phyloP scores from a whole-genome alignment of 1,284 basidiomycete genomes.

The Kwoniella shivajii region DNA sequence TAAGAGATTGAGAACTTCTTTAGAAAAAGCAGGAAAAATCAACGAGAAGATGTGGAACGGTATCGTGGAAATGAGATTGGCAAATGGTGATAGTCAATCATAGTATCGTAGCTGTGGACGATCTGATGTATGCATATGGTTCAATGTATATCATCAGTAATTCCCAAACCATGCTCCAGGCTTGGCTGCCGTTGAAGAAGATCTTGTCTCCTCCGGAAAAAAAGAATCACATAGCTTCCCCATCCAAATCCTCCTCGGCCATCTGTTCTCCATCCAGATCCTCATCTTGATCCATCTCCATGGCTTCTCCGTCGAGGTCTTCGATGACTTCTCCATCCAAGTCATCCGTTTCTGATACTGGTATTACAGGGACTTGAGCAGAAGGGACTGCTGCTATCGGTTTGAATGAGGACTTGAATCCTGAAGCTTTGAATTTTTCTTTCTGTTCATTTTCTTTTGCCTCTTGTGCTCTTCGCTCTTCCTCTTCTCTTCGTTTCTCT shows the following conservation, averaged over 20 bases:
- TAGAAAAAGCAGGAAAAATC: slow-evolving; percentile 76
- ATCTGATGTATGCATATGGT: neutral
- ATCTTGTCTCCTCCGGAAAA: too few species aligned
- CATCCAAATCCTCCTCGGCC: slow-evolving; percentile 45
- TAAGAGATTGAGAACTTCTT: slow-evolving; percentile 63
- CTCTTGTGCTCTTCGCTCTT: slow-evolving; percentile 3
- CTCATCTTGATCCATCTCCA: slow-evolving; percentile 34
- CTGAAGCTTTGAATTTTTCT: slow-evolving; percentile 71
- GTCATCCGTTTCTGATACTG: slow-evolving; percentile 30
- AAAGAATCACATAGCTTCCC: slow-evolving; percentile 55
- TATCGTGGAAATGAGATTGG: slow-evolving; percentile 55
- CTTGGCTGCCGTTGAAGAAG: too few species aligned
- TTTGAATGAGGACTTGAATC: slow-evolving; percentile 57
- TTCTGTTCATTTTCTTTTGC: slow-evolving; percentile 1
- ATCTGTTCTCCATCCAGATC: slow-evolving; percentile 55
- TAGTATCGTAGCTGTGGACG: neutral
- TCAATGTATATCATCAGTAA: neutral
- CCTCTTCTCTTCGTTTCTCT: slow-evolving; percentile 4
- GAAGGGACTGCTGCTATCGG: slow-evolving; percentile 40
- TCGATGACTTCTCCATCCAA: slow-evolving; percentile 49
- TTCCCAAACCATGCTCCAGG: too few species aligned
- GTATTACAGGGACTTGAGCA: slow-evolving; percentile 12
- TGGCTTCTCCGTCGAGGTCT: slow-evolving; percentile 37
- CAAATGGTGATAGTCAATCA: slow-evolving; percentile 3
- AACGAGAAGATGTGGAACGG: slow-evolving; percentile 90